Conservation (phyloP, 768 basidiomycete genomes). For the Leccinum sublutescens region DNA sequence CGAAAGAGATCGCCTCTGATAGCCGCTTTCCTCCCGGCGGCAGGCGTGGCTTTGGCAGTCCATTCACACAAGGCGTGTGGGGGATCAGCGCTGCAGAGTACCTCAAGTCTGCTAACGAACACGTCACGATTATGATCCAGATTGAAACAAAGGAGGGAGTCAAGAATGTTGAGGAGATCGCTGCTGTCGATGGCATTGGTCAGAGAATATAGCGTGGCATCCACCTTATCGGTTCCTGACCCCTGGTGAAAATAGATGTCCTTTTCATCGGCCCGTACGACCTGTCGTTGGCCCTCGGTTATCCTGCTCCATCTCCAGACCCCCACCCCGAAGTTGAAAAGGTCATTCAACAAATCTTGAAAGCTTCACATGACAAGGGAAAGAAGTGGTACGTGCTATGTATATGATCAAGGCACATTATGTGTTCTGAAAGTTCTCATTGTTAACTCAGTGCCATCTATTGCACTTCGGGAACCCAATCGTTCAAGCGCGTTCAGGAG, state of each 20-base stretch:
- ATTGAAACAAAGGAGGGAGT: conserved; percentile 65
- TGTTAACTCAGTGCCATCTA: conserved; percentile 42
- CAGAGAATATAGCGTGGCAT: conserved; percentile 11
- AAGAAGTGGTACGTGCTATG: conserved; percentile 60
- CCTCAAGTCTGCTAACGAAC: conserved; percentile 52
- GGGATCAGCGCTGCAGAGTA: conserved; percentile 52
- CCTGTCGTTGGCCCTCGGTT: conserved; percentile 61
- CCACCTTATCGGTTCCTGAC: background rate
- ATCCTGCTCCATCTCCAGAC: conserved; percentile 59
- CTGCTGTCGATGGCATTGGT: conserved; percentile 62
- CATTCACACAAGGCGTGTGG: conserved; percentile 62
- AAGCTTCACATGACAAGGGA: conserved; percentile 46
- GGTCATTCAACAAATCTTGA: conserved; percentile 53
- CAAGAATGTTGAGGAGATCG: conserved; percentile 58
- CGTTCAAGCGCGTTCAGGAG: conserved; percentile 43
- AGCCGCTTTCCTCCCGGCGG: conserved; percentile 62
- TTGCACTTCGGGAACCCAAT: conserved; percentile 46
- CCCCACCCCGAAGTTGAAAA: conserved; percentile 63
- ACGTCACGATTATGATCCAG: conserved; percentile 58
- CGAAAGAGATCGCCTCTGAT: conserved; percentile 53
- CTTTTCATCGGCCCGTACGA: conserved; percentile 70
- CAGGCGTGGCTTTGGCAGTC: conserved; percentile 62
- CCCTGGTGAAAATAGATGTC: conserved; percentile 35
- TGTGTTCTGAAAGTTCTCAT: background rate
- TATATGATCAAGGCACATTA: background rate